Evolutionary conservation across 805 yeast genomes (phyloP), one percentile per base, ranked within the genome.

Genomic region (Isabelozyma pseudorhagii): DNA sequence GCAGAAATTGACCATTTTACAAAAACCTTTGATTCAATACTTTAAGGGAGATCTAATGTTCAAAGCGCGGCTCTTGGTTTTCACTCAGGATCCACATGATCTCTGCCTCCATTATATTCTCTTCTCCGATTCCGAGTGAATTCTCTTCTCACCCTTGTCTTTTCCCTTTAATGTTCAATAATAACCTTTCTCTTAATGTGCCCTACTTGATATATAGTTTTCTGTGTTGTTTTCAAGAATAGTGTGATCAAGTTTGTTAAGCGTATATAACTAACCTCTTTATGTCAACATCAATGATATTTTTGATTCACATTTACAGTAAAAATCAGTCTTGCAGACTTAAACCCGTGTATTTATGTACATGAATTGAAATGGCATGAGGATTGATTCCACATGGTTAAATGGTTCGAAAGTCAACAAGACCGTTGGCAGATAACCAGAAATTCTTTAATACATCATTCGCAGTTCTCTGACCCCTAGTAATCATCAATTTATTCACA

Each of bases 391-490:
- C 17, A 15, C 17, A 15, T 15, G 15, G 28, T 43, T 44, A 47
- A 28, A 52, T 55, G 25, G 40, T 11, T 8, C 14, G 18, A 50
- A 64, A 80, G 48, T 80, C 80, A 5, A 75, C 64, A 46, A 82
- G 62, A 1, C 86, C 85, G 53, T 84, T 85, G 21, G 75, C 71
- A 28, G 77, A 74, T 18, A 85, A 65, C 92, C 92, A 87, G 65
- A 85, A 83, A 46, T 77, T 80, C 49, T 82, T 78, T 10, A 87
- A 68, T 0, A 83, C 72, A 17, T 77, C 82, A 45, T 81, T 77
- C 2, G 85, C 83, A 39, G 77, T 77, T 55, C 89, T 70, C 40
- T 80, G 80, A 2, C 92, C 92, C 58, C 90, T 76, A 0, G 90
- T 84, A 1, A 84, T 51, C 64, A 82, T 59, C 29, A 87, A 56